Base-by-base conservation (phyloP, 2,329 filamentous ascomycete genomes). In the Coniochaeta ligniaria region DNA sequence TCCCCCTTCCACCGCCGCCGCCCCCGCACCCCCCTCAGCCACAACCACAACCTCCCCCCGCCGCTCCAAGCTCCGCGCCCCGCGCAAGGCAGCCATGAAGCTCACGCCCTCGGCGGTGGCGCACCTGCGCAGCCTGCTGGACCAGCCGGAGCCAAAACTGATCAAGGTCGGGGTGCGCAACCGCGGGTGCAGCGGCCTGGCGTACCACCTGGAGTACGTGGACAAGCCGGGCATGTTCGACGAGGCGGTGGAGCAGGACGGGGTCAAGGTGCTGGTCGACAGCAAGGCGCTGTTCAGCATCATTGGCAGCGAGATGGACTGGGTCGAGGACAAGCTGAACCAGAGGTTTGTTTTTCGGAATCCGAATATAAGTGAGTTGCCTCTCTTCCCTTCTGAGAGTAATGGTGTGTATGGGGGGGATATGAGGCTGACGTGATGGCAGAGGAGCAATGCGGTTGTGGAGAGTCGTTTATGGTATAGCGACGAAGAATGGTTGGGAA, bases 281-380 rank as follows among this genome's bases (percentile, higher is more conserved):
- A 96, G 91, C 81, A 98, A 97, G 79, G 95, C 95, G 47, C 78
- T 99, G 57, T 93, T 99, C 73, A 98, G 94, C 75, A 98, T 99
- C 59, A 97, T 99, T 68, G 95, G 95, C 6, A 96, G 90, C 71
- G 94, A 98, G 77, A 99, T 99, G 95, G 95, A 99, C 72, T 99
- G 94, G 93, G 83, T 94, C 12, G 93, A 98, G 76, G 95, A 98
- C 69, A 96, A 96, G 78, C 78, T 99, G 65, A 96, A 89, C 73
- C 85, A 93, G 75, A 83, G 91, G 65, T 99, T 99, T 74, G 87
- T 96, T 58, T 99, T 99, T 77, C 88, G 86, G 72, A 99, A 99
- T 73, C 95, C 95, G 2, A 99, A 99, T 71, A 98, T 98, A 72
- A 99, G 93, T 96, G 79, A 85, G 93, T 87, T 33, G 7, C 11